Evolutionary conservation across 768 basidiomycete species (phyloP), one percentile per base, ranked within the genome.

Genomic region (Psilocybe sp.): DNA sequence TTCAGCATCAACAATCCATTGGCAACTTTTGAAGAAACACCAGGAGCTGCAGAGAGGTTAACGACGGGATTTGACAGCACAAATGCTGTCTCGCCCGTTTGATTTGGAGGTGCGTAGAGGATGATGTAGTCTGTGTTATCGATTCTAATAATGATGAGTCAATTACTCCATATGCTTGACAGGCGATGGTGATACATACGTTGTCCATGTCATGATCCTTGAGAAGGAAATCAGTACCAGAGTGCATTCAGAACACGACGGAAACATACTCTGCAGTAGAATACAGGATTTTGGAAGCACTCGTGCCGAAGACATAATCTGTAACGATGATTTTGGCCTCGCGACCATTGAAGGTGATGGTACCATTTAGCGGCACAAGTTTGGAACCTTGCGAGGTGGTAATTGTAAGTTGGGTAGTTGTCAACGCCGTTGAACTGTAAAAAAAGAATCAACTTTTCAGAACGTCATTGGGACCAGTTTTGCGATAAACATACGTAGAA

Each of bases 131-230:
- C 77, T 3, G 58, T 66, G 4, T 45, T 52, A 37, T 64, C 76
- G 40, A 79, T 70, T 1, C 76, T 78, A 37, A 28, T 3, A 28
- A 44, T 13, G 19, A 32, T 28, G 28, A 7, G 23, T 28, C 33
- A 38, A 37, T 42, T 13, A 34, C 11, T 9, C 32, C 13, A 12
- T 15, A 14, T 19, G n/a, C 18, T n/a, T 35, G 32, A 13, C 23
- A 34, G 38, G 12, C 32, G 18, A 1, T 28, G 23, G 7, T 28
- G 7, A 28, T 28, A 54, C 74, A 58, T 48, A 73, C 77, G 76
- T 78, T n/a, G 75, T 73, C 77, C 77, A 79, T 11, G 78, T 78
- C 73, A 77, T 71, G 42, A 80, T 72, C 50, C 78, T 79, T 13
- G 8, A 36, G 15, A 31, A 7, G 33, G 12, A 46, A 19, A 20